Percentiles rank a stretch among this genome's conserved stretches.
Evolutionary conservation across 768 basidiomycete genomes (phyloP).

Genomic region (Pluteus cervinus): DNA sequence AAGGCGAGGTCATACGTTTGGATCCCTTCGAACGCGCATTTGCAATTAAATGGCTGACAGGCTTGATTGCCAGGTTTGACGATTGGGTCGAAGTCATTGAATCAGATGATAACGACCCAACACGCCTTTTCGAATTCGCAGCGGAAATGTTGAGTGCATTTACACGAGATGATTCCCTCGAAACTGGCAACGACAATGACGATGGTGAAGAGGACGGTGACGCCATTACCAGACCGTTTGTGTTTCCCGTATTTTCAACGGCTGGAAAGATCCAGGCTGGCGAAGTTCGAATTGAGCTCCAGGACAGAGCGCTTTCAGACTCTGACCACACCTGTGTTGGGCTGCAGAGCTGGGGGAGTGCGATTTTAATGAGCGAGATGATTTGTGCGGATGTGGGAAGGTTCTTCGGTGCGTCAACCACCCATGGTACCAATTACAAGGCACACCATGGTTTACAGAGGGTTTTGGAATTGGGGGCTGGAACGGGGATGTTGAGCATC

Average conservation of each 20-base stretch:
- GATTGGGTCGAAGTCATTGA: constrained; percentile 32
- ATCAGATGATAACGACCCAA: constrained; percentile 29
- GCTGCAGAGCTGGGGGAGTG: constrained; percentile 80
- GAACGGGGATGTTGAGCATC: constrained; percentile 81
- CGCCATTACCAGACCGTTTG: constrained; percentile 46
- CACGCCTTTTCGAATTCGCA: constrained; percentile 51
- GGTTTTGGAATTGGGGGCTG: constrained; percentile 79
- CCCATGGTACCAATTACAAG: not conserved
- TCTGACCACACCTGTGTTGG: constrained; percentile 78
- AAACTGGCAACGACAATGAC: constrained; percentile 14
- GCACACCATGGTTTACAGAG: constrained; percentile 16
- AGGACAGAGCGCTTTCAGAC: constrained; percentile 59
- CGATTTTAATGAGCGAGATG: constrained; percentile 62
- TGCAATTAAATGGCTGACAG: constrained; percentile 71
- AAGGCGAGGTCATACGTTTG: constrained; percentile 42
- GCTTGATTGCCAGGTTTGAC: constrained; percentile 57
- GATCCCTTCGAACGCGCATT: constrained; percentile 65
- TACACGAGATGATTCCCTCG: constrained; percentile 24
- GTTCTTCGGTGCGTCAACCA: constrained; percentile 27
- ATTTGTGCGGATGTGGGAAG: constrained; percentile 42
- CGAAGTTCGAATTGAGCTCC: constrained; percentile 47
- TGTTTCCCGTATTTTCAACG: constrained; percentile 28
- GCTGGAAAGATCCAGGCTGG: constrained; percentile 6
- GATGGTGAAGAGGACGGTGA: constrained; percentile 32
- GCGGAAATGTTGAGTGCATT: constrained; percentile 52